Base-by-base conservation (phyloP, 2,329 filamentous ascomycete genomes). In the Trichoderma sp. region DNA sequence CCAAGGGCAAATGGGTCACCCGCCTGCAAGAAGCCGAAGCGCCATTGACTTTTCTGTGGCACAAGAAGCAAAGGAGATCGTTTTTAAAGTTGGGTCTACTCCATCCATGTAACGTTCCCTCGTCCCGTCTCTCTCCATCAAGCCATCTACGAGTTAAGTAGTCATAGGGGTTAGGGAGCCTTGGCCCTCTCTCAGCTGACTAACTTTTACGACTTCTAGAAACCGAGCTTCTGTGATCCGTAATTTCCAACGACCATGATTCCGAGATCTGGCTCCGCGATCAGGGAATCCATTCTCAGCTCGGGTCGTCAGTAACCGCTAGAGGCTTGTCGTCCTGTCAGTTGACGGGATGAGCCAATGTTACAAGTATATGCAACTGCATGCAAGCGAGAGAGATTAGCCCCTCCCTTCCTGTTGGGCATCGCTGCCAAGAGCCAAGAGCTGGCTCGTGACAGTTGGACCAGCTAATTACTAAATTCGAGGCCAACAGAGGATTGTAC, bases 21-120 rank as follows among this genome's bases (percentile, higher is more conserved):
- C 66, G 73, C 73, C 65, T 68, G 56, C 65, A 50, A 74, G 60
- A 66, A 75, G 73, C 73, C 73, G 65, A 64, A 63, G 35, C 65
- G 41, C 66, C 66, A 59, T 53, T 60, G 29, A 24, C 71, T n/a
- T 65, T 18, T 18, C 60, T 29, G 60, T 33, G 56, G n/a, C 53
- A 50, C 56, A 16, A 31, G 16, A 45, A 11, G 62, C 60, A 65
- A 73, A 38, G 60, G 60, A 56, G 71, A 73, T 53, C 41, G 38
- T 16, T 63, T 63, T 63, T 63, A 16, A 62, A 64, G 41, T 68
- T 56, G 27, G 66, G 73, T 66, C 66, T 75, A 73, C 21, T 3
- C 74, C 53, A 60, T 72, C 50, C 62, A 75, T 72, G 74, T 66
- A 72, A 75, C 74, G 74, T 75, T 75, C 29, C 74, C 74, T 75